Conservation (phyloP, 2,329 filamentous ascomycete genomes). For the Aspergillus awamori region DNA sequence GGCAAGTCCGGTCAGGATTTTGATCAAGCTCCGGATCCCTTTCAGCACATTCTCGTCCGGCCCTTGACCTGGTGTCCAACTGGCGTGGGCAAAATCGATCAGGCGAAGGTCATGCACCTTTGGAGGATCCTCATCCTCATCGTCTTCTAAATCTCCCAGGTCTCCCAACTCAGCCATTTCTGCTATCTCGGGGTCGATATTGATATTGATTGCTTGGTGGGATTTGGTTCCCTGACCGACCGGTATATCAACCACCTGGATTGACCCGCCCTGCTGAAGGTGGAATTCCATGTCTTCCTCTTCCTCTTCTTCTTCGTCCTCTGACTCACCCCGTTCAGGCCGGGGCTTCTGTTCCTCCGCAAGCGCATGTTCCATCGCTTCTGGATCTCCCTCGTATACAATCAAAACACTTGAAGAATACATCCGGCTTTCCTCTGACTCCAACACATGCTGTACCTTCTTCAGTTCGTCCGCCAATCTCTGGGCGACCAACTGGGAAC, state of each 20-base stretch:
- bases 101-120: conserved; percentile 79
- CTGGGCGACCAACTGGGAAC: conserved; percentile 47
- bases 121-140: conserved; percentile 60
- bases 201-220: conserved; percentile 39
- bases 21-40: conserved; percentile 71
- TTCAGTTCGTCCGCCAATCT: conserved; percentile 47
- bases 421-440: conserved; percentile 66
- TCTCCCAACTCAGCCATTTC: conserved; percentile 48
- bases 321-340: conserved; percentile 35
- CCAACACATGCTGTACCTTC: conserved; percentile 52
- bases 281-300: conserved; percentile 33
- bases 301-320: conserved; percentile 32
- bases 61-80: conserved; percentile 77
- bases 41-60: conserved; percentile 81
- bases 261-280: conserved; percentile 31
- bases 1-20: conserved; percentile 70
- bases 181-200: conserved; percentile 39
- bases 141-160: conserved; percentile 49
- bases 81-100: conserved; percentile 95
- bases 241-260: conserved; percentile 37
- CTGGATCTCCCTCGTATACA: conserved; percentile 66
- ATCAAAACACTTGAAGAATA: conserved; percentile 67
- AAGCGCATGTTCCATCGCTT: conserved; percentile 56
- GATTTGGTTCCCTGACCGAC: conserved; percentile 32
- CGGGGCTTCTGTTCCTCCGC: conserved; percentile 46